A percentile compares a stretch with the other conserved stretches of the same genome.
Conservation (phyloP, 2,329 filamentous ascomycete species). For the Xylaria sp. region DNA sequence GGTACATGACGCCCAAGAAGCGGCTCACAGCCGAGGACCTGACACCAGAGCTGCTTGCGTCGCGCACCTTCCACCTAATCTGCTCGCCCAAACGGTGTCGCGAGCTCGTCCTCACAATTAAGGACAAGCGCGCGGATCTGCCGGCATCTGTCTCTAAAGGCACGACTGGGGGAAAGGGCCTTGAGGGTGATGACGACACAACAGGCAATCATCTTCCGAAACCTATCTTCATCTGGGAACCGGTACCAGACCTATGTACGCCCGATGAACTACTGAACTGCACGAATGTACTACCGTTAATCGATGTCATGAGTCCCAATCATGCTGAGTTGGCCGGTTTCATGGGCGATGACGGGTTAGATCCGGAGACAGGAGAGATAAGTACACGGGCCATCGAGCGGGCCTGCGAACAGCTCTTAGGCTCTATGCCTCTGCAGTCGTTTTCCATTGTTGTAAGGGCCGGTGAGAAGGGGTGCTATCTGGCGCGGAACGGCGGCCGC, state of each 20-base stretch:
- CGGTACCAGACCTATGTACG: constrained; percentile 87
- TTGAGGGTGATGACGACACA: constrained; percentile 15
- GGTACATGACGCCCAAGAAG: constrained; percentile 87
- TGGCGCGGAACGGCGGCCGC: constrained; percentile 68
- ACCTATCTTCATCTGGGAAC: constrained; percentile 92
- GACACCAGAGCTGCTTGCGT: constrained; percentile 71
- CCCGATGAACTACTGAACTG: constrained; percentile 74
- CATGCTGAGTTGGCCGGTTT: constrained; percentile 88
- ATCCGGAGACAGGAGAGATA: constrained; percentile 65
- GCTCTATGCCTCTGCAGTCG: constrained; percentile 71
- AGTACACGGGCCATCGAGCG: constrained; percentile 65
- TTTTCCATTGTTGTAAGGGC: constrained; percentile 76
- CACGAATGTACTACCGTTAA: constrained; percentile 69
- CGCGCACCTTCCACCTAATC: constrained; percentile 87
- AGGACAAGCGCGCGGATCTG: constrained; percentile 63
- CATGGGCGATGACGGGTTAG: constrained; percentile 72
- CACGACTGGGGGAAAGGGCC: neutral
- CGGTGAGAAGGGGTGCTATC: constrained; percentile 77
- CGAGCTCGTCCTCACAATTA: constrained; percentile 78
- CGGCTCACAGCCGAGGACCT: constrained; percentile 81
- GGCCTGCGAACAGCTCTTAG: constrained; percentile 70
- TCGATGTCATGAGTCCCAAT: constrained; percentile 80
- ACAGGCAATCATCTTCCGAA: constrained; percentile 52
- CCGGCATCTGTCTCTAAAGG: constrained; percentile 27
- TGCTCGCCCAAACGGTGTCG: constrained; percentile 83